Evolutionary conservation across 2,329 filamentous ascomycete genomes (phyloP).

Genomic region (Beauveria sp.): DNA sequence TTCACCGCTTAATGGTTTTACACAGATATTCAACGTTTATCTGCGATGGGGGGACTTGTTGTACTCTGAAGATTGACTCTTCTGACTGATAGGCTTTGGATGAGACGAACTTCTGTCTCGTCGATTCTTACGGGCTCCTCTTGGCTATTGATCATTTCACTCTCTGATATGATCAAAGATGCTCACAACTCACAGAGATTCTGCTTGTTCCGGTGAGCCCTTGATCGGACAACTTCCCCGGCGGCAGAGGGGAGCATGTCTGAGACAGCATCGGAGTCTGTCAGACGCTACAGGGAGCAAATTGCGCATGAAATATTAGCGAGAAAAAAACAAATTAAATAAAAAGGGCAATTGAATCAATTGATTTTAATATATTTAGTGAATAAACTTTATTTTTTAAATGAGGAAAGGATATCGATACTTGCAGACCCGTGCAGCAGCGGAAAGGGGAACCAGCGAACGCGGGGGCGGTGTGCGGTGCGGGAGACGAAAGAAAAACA

Average conservation of each 20-base stretch:
- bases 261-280: slow-evolving; percentile 5
- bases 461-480: slow-evolving; percentile 8
- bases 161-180: background rate
- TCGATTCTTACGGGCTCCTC: too few species aligned
- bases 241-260: background rate
- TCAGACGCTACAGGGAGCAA: background rate
- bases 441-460: background rate
- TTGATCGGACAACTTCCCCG: background rate
- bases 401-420: background rate
- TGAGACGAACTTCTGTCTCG: too few species aligned
- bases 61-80: background rate
- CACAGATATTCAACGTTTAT: background rate
- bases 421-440: background rate
- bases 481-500: background rate
- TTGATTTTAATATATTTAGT: background rate
- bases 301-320: background rate
- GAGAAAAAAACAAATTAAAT: background rate
- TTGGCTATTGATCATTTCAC: too few species aligned
- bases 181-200: background rate
- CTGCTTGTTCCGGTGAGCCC: background rate
- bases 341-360: background rate
- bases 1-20: slow-evolving; percentile 9
- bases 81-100: too few species aligned
- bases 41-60: background rate
- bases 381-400: background rate